These are phyloP conservation scores for Globisporangium mamillatum DNA, from an alignment of 352 stramenopile genomes.

Conservation along the genomic window DNA sequence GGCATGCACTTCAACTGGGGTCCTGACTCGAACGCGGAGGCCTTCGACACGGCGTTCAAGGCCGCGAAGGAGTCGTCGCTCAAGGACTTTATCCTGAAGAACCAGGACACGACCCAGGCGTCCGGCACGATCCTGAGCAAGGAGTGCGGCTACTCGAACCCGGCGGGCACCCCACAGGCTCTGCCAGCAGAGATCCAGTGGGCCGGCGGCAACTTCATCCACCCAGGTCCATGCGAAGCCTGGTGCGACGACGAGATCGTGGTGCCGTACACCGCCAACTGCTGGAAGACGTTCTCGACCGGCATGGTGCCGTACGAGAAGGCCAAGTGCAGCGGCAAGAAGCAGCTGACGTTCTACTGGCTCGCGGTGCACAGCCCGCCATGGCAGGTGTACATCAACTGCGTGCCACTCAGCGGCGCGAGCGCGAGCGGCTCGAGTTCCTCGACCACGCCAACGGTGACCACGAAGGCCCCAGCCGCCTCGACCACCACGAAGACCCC, in stretches of 20 bases:
- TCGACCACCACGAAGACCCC: background rate
- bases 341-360: slow-evolving; percentile 35
- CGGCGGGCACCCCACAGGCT: background rate
- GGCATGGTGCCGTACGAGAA: slow-evolving; percentile 27
- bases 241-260: slow-evolving; percentile 14
- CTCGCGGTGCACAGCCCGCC: slow-evolving; percentile 20
- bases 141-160: slow-evolving; percentile 9
- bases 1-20: slow-evolving; percentile 4
- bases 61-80: background rate
- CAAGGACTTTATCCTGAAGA: slow-evolving; percentile 10
- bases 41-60: slow-evolving; percentile 9
- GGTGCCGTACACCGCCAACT: slow-evolving; percentile 5
- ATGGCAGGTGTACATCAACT: slow-evolving; percentile 22
- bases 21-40: slow-evolving; percentile 1
- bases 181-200: slow-evolving; percentile 5
- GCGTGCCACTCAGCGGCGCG: slow-evolving; percentile 11
- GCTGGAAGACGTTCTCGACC: slow-evolving; percentile 4
- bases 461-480: background rate
- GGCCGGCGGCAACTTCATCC: slow-evolving; percentile 8
- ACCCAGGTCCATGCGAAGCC: background rate
- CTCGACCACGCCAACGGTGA: background rate
- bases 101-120: background rate
- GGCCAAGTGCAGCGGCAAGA: slow-evolving; percentile 29
- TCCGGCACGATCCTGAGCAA: slow-evolving; percentile 1
- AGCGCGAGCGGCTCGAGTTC: slow-evolving; percentile 1